These are phyloP conservation scores for Pichia sporocuriosa DNA, from an alignment of 805 yeast genomes.

Conservation along the genomic window DNA sequence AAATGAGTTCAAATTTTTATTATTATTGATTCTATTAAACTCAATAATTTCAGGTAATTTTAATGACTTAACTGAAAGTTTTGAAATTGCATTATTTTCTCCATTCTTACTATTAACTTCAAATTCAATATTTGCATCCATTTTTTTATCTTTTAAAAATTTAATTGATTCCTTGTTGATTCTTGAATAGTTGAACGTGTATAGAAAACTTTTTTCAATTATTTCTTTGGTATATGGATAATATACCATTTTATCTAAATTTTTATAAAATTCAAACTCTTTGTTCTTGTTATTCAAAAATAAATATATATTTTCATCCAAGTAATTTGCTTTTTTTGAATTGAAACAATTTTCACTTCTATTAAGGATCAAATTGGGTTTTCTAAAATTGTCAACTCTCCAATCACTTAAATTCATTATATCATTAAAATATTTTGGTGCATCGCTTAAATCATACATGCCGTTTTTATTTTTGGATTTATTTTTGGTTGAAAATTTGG, in stretches of 20 bases:
- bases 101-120: too few species aligned
- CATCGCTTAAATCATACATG: background rate
- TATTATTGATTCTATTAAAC: background rate
- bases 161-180: background rate
- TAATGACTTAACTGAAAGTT: background rate
- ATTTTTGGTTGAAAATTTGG: constrained; percentile 1
- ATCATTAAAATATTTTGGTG: background rate
- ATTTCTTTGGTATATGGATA: constrained; percentile 1
- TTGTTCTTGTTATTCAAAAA: background rate
- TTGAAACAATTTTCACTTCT: background rate
- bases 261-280: background rate
- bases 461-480: background rate
- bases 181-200: background rate
- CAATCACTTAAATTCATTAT: background rate
- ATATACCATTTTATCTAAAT: constrained; percentile 5
- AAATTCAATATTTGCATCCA: too few species aligned
- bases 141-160: background rate
- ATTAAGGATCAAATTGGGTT: background rate
- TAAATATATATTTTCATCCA: background rate
- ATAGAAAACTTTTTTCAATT: background rate
- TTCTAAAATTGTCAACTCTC: background rate
- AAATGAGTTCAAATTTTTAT: background rate
- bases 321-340: background rate
- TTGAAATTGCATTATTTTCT: too few species aligned
- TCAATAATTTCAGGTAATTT: background rate